A percentile compares a stretch with the other conserved stretches of the same genome.
Conservation (phyloP, 805 yeast species). For the Saccharomycopsis schoenii region DNA sequence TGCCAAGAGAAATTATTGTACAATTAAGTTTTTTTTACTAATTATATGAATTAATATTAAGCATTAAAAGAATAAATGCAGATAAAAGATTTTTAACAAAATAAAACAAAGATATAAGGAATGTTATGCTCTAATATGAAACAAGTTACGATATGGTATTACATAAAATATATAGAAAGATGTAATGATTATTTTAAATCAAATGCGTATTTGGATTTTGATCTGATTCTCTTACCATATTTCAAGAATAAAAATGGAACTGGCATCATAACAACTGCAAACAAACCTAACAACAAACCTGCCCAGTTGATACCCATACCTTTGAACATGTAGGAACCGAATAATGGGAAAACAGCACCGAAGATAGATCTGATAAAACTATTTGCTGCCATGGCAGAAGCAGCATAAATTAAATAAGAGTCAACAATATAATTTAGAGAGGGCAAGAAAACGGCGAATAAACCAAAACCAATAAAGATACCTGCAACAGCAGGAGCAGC, state of each 20-base stretch:
- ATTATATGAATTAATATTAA: neutral
- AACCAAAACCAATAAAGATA: slow-evolving; percentile 55
- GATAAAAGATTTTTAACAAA: neutral
- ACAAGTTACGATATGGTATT: neutral
- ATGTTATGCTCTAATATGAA: too few relatives aligned
- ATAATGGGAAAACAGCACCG: slow-evolving; percentile 66
- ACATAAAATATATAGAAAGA: neutral
- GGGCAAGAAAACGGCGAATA: slow-evolving; percentile 58
- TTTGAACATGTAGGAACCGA: slow-evolving; percentile 61
- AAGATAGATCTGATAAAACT: slow-evolving; percentile 58
- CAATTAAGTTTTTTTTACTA: too few relatives aligned
- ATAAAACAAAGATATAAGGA: neutral
- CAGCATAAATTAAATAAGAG: slow-evolving; percentile 59
- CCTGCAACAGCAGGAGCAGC: slow-evolving; percentile 68
- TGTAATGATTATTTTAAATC: slow-evolving; percentile 4
- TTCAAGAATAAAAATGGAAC: slow-evolving; percentile 59
- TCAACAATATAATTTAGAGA: slow-evolving; percentile 67
- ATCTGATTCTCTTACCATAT: slow-evolving; percentile 49
- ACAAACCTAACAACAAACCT: slow-evolving; percentile 56
- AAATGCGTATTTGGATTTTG: slow-evolving; percentile 48
- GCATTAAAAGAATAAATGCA: neutral
- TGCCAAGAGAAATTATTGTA: neutral
- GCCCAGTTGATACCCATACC: slow-evolving; percentile 73
- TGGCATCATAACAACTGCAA: slow-evolving; percentile 47
- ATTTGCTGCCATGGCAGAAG: slow-evolving; percentile 70